Evolutionary conservation across 2,329 filamentous ascomycete species (phyloP), one percentile per base, ranked within the genome.

Genomic region (Colletotrichum liaoningense): DNA sequence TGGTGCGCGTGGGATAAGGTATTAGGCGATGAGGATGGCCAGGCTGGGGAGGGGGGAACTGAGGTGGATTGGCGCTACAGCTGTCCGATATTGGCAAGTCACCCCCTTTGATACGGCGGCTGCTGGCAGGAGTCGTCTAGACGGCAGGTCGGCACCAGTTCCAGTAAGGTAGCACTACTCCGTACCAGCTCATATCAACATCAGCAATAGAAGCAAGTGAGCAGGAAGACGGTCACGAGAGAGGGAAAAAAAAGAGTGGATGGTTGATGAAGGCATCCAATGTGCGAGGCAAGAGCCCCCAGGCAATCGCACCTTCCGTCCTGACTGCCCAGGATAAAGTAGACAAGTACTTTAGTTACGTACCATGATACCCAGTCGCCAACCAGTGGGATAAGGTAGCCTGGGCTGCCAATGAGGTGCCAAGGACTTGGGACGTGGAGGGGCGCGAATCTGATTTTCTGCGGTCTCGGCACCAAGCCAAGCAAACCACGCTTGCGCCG

Each of bases 401-500:
- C 22, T 46, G 35, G 58, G 38, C 58, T 26, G 26, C 38, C 42
- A 52, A 42, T 38, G 46, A 38, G 57, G 67, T 65, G 59, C 65
- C 54, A 62, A 60, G 54, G 59, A 35, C 30, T 60, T 70, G 60
- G 56, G 38, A 38, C 16, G 30, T 55, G 46, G 60, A 57, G 16
- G 26, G 26, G 46, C 22, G 33, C 60, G 42, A 70, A 73, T 65
- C 66, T 26, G 60, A 62, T 73, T 60, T 54, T 56, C 67, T 70
- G 70, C 67, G 70, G 60, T 73, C 70, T 73, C 67, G 70, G 70
- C 67, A 65, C 46, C 55, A 46, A 59, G 69, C 69, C 69, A 69
- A 65, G 60, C 42, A 57, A 28, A 33, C 26, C 55, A 57, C 63
- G 35, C 49, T 33, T 30, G 57, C 63, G 46, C 6, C 60, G 54